A percentile compares a stretch with the other conserved stretches of the same genome.
Conservation (phyloP, 2,329 filamentous ascomycete genomes). For the Nannizziopsis barbatae region DNA sequence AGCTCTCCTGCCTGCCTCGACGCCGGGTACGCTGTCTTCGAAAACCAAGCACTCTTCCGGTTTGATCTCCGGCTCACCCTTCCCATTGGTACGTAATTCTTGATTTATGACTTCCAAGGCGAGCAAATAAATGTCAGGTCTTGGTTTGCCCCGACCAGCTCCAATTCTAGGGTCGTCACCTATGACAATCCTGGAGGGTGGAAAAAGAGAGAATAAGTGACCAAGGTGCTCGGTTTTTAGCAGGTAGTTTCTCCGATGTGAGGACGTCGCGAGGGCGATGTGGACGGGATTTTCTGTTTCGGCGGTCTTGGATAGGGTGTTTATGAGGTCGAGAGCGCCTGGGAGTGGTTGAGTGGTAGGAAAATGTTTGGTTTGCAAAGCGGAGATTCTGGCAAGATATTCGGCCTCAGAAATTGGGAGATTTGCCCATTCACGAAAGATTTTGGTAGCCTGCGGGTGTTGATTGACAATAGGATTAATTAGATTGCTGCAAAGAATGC, state of each 20-base stretch:
- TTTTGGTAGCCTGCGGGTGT: slow-evolving; percentile 40
- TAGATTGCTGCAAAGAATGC: neutral
- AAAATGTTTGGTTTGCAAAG: slow-evolving; percentile 62
- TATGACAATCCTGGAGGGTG: slow-evolving; percentile 58
- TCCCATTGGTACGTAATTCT: slow-evolving; percentile 46
- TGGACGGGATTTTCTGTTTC: slow-evolving; percentile 45
- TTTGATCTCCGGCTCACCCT: slow-evolving; percentile 50
- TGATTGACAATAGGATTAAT: neutral
- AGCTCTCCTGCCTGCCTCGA: slow-evolving; percentile 78
- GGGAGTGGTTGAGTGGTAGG: slow-evolving; percentile 63
- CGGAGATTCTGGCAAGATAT: slow-evolving; percentile 49
- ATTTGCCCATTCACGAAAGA: slow-evolving; percentile 72
- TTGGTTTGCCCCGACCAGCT: slow-evolving; percentile 75
- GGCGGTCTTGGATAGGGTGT: slow-evolving; percentile 26
- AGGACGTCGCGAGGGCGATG: slow-evolving; percentile 78
- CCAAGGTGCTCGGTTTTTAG: slow-evolving; percentile 57
- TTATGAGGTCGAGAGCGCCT: slow-evolving; percentile 60
- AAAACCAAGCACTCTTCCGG: slow-evolving; percentile 92
- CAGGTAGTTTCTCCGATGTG: slow-evolving; percentile 57
- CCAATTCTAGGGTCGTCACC: slow-evolving; percentile 75
- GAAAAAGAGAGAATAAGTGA: slow-evolving; percentile 50
- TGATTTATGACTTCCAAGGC: slow-evolving; percentile 77
- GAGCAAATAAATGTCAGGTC: slow-evolving; percentile 87
- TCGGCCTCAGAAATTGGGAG: slow-evolving; percentile 64
- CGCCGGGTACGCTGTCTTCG: slow-evolving; percentile 86